Percentiles rank a stretch among this genome's conserved stretches.
phyloP scores from a whole-genome alignment of 495 filamentous ascomycete species.

The Neurospora discreta region DNA sequence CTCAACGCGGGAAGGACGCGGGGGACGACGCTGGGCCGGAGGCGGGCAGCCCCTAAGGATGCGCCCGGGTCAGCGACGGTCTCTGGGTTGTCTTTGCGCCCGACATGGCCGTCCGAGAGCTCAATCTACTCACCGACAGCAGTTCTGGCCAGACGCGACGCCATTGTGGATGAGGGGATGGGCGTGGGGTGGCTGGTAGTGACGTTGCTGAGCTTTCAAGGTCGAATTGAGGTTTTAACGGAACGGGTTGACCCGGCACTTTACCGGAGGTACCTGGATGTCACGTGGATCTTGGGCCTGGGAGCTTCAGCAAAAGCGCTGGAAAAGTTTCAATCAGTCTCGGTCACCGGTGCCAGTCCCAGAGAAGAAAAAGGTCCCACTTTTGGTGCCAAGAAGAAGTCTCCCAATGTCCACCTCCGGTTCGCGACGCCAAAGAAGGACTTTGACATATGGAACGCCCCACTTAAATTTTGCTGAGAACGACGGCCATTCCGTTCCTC shows the following conservation, averaged over 20 bases:
- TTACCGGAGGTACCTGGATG: slow-evolving; percentile 12
- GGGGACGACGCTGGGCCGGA: slow-evolving; percentile 61
- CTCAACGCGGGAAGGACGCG: slow-evolving; percentile 63
- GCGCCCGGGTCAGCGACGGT: slow-evolving; percentile 1
- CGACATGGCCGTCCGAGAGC: not conserved
- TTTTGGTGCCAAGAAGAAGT: not conserved
- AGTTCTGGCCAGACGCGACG: slow-evolving; percentile 85
- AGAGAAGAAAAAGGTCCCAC: not conserved
- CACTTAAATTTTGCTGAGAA: slow-evolving; percentile 18
- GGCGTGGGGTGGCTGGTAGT: slow-evolving; percentile 26
- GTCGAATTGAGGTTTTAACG: slow-evolving; percentile 43
- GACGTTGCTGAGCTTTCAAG: slow-evolving; percentile 28
- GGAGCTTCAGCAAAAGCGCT: not conserved
- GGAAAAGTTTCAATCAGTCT: not conserved
- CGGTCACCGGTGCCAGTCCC: not conserved
- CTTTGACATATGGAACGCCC: slow-evolving; percentile 4
- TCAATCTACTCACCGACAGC: slow-evolving; percentile 64
- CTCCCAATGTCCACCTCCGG: not conserved
- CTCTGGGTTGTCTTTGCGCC: not conserved
- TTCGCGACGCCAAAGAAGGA: not conserved
- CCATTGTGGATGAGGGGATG: slow-evolving; percentile 62
- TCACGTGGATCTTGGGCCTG: slow-evolving; percentile 18
- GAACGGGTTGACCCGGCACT: slow-evolving; percentile 20
- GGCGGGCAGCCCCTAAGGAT: slow-evolving; percentile 68
- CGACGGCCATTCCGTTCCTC: not conserved